Percentiles rank a stretch among this genome's conserved stretches.
These are phyloP conservation scores for Cymodocea nodosa DNA, from an alignment of 116 monocot genomes.

Conservation along the genomic window DNA sequence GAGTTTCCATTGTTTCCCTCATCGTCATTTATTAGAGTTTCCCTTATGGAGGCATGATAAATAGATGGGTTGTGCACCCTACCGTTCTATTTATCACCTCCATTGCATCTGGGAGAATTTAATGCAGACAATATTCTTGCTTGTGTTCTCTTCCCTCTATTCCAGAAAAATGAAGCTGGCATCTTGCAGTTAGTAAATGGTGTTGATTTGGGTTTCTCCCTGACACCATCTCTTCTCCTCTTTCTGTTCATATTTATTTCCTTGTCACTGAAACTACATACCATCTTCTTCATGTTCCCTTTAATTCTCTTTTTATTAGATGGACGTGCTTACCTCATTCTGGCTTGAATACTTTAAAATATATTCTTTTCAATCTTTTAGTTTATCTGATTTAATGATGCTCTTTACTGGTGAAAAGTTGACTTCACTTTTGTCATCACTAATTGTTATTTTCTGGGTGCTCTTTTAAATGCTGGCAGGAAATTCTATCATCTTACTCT, in stretches of 20 bases:
- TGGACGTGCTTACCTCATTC: too few relatives aligned
- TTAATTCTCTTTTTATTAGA: background rate
- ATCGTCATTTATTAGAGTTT: background rate
- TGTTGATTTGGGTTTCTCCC: background rate
- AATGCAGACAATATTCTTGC: background rate
- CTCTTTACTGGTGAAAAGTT: background rate
- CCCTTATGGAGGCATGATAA: too few relatives aligned
- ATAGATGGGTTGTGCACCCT: background rate
- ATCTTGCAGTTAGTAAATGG: background rate
- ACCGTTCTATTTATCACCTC: background rate
- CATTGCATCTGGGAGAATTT: background rate
- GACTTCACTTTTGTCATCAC: background rate
- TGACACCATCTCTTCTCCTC: background rate
- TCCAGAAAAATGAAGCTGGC: background rate
- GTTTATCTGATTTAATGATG: background rate
- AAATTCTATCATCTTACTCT: conserved; percentile 48
- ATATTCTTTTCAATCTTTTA: too few relatives aligned
- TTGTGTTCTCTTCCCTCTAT: background rate
- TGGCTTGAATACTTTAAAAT: background rate
- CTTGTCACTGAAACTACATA: background rate
- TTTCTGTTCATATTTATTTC: background rate
- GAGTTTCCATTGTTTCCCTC: background rate
- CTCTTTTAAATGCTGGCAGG: conserved; percentile 36
- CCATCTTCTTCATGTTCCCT: background rate
- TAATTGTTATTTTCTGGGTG: conserved; percentile 1